Evolutionary conservation across 2,329 filamentous ascomycete species (phyloP), one percentile per base, ranked within the genome.

Genomic region (Seiridium unicorne): DNA sequence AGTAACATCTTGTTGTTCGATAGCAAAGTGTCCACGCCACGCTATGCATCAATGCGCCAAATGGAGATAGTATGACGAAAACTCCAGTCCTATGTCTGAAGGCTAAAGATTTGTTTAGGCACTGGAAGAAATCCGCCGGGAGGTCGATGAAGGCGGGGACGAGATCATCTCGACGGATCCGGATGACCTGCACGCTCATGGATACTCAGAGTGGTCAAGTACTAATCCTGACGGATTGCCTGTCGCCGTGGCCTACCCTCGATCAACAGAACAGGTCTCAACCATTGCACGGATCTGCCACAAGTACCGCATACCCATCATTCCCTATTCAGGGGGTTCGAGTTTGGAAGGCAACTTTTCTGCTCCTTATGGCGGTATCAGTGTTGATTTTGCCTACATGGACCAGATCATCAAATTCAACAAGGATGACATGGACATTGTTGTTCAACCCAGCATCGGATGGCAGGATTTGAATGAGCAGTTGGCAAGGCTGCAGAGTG

Each of bases 321-420:
- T 95, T 61, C 89, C 92, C 0, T 97, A 91, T 71, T 95, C 91
- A 0, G 93, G 92, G 3, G 93, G 93, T 11, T 90, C 91, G 0
- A 94, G 90, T 65, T 79, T 97, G 0, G 93, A 97, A 73, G 93
- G 90, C 11, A 95, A 97, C 72, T 96, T 96, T 74, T 91, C 91
- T 0, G 91, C 93, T 11, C 92, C 92, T 0, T 90, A 89, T 70
- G 93, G 93, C 10, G 93, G 93, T 10, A 85, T 97, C 70, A 94
- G 91, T 65, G 90, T 97, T 55, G 93, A 97, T 70, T 97, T 97
- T 72, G 85, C 87, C 1, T 86, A 86, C 69, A 97, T 97, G 93
- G 89, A 96, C 72, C 81, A 88, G 68, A 89, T 97, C 34, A 67
- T 97, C 36, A 81, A 88, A 58, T 81, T 97, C 60, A 90, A 96